A percentile compares a stretch with the other conserved stretches of the same genome.
Evolutionary conservation across 2,329 filamentous ascomycete species (phyloP).

Genomic region (Ophiosphaerella herpotricha): DNA sequence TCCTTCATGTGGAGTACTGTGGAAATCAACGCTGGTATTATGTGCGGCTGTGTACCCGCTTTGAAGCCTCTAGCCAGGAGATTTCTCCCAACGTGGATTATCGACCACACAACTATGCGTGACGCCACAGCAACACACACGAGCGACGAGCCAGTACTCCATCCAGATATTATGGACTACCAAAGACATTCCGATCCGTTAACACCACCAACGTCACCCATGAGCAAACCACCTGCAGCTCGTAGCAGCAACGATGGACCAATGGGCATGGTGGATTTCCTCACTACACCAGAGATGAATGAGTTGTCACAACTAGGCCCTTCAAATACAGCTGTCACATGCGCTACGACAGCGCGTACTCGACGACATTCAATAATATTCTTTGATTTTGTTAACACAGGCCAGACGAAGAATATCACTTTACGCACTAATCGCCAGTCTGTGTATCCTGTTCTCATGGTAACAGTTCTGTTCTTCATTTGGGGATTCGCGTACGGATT

Average conservation of each 20-base stretch:
- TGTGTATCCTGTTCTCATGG: constrained; percentile 72
- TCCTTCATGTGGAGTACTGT: constrained; percentile 94
- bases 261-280: constrained; percentile 59
- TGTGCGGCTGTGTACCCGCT: constrained; percentile 89
- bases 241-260: constrained; percentile 26
- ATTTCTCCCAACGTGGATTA: constrained; percentile 61
- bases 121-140: constrained; percentile 33
- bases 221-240: constrained; percentile 28
- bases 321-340: constrained; percentile 41
- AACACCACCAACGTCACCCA: constrained; percentile 29
- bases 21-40: constrained; percentile 88
- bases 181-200: constrained; percentile 23
- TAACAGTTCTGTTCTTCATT: constrained; percentile 71
- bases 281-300: constrained; percentile 55
- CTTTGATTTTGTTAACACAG: constrained; percentile 78
- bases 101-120: constrained; percentile 48
- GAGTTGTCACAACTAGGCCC: constrained; percentile 42
- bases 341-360: constrained; percentile 26
- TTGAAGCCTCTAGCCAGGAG: constrained; percentile 81
- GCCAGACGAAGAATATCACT: constrained; percentile 70
- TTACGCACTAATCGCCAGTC: constrained; percentile 67
- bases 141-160: constrained; percentile 34
- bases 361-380: constrained; percentile 55
- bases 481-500: constrained; percentile 89
- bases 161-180: constrained; percentile 29